Conservation (phyloP, 83 land plant species). For the Diphasiastrum complanatum region DNA sequence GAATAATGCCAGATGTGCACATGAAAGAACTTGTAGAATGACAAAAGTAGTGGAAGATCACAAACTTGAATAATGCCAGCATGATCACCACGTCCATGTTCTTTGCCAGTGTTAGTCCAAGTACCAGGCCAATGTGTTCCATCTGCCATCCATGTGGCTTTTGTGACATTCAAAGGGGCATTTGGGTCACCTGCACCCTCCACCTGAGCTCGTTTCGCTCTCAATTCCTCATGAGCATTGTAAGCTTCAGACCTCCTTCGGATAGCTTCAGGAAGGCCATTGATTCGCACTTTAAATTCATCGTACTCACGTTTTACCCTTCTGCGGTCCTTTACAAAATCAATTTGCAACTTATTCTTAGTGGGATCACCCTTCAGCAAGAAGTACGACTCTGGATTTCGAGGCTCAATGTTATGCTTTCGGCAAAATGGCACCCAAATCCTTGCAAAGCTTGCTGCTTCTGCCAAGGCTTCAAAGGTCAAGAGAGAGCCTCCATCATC, state of each 20-base stretch:
- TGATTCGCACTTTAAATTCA: slow-evolving; percentile 8
- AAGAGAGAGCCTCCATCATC: slow-evolving; percentile 15
- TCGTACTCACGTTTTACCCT: slow-evolving; percentile 14
- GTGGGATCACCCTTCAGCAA: slow-evolving; percentile 17
- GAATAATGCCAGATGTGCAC: no score
- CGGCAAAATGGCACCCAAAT: slow-evolving; percentile 14
- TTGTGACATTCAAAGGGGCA: slow-evolving; percentile 4
- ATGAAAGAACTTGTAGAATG: no score
- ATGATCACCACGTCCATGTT: slow-evolving; percentile 12
- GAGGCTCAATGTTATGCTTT: slow-evolving; percentile 10
- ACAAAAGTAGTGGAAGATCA: no score
- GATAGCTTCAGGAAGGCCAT: slow-evolving; percentile 3
- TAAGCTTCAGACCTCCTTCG: slow-evolving; percentile 17
- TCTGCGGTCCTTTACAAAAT: slow-evolving; percentile 15
- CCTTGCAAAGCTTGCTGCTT: slow-evolving; percentile 9
- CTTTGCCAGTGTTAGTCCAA: background rate
- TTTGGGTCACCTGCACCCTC: background rate
- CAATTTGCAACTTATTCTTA: slow-evolving; percentile 8
- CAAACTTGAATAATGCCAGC: slow-evolving; percentile 16
- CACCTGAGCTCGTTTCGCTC: slow-evolving; percentile 7
- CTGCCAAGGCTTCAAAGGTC: slow-evolving; percentile 10
- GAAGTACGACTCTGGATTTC: slow-evolving; percentile 11
- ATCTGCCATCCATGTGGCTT: slow-evolving; percentile 17
- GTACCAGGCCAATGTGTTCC: slow-evolving; percentile 19
- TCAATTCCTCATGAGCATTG: slow-evolving; percentile 13